Evolutionary conservation across 352 stramenopile genomes (phyloP).

Genomic region (Globisporangium abappressorium): DNA sequence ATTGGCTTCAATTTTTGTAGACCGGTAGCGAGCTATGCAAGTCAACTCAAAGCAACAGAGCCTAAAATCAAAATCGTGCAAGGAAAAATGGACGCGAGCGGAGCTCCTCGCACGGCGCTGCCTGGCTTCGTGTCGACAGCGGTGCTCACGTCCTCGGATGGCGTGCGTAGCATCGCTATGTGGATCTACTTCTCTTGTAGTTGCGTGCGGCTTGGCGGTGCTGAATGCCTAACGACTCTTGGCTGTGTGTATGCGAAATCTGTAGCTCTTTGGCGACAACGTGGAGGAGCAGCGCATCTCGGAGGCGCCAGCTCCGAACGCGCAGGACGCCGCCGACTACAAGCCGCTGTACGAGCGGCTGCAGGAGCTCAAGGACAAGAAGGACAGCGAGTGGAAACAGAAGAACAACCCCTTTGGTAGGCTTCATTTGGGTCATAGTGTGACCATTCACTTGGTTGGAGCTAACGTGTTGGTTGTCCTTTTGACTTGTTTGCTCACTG

Average conservation of each 20-base stretch:
- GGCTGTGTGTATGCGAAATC: not conserved
- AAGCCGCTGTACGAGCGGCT: slow-evolving; percentile 81
- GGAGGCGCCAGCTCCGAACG: slow-evolving; percentile 43
- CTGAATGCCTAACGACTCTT: not conserved
- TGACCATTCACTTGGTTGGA: not conserved
- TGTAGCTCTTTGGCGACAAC: slow-evolving; percentile 85
- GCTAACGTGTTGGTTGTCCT: not conserved
- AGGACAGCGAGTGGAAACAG: slow-evolving; percentile 87
- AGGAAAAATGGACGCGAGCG: slow-evolving; percentile 5
- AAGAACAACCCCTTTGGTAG: slow-evolving; percentile 88
- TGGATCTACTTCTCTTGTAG: not conserved
- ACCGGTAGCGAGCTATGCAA: not conserved
- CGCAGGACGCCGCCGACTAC: slow-evolving; percentile 47
- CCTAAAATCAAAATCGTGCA: not conserved
- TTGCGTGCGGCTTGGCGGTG: not conserved
- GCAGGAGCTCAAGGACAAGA: slow-evolving; percentile 71
- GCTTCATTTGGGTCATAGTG: not conserved
- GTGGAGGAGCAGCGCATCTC: slow-evolving; percentile 80
- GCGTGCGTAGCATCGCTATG: slow-evolving; percentile 34
- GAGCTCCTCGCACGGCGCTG: slow-evolving; percentile 20
- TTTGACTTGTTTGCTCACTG: not conserved
- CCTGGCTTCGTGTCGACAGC: slow-evolving; percentile 81
- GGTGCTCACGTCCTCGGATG: slow-evolving; percentile 81
- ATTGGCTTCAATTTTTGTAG: not conserved
- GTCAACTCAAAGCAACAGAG: not conserved